Evolutionary conservation across 805 yeast genomes (phyloP).

Genomic region (Schizosaccharomyces cryophilus): DNA sequence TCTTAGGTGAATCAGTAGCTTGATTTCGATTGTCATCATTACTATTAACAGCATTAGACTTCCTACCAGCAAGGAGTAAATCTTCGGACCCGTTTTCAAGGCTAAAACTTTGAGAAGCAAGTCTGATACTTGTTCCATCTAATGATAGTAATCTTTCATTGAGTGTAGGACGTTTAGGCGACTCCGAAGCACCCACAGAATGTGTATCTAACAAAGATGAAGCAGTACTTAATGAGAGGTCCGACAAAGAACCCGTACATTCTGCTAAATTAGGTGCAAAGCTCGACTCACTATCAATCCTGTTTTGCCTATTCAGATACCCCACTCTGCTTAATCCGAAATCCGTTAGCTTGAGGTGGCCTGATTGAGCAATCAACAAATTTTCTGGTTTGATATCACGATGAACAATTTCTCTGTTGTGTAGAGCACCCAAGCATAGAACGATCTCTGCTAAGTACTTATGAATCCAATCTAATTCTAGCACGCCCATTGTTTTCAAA

Average conservation of each 20-base stretch:
- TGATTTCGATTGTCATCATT: not conserved
- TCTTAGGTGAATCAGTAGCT: constrained; percentile 4
- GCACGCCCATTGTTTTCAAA: constrained; percentile 44
- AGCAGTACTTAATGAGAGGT: constrained; percentile 13
- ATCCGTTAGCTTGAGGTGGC: constrained; percentile 82
- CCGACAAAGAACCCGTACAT: constrained; percentile 51
- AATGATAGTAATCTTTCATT: constrained; percentile 2
- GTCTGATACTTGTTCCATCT: constrained; percentile 1
- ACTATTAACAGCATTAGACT: not conserved
- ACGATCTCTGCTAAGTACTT: constrained; percentile 75
- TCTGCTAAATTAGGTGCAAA: constrained; percentile 39
- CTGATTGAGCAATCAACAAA: constrained; percentile 55
- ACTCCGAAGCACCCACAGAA: not conserved
- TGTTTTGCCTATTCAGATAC: constrained; percentile 70
- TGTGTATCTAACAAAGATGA: not conserved
- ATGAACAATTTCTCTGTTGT: constrained; percentile 69
- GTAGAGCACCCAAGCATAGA: constrained; percentile 75
- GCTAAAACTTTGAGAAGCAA: not conserved
- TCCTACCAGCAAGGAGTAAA: constrained; percentile 3
- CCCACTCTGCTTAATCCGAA: constrained; percentile 88
- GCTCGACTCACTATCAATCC: constrained; percentile 66
- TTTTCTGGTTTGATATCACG: constrained; percentile 87
- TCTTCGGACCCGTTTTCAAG: constrained; percentile 19
- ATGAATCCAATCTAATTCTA: constrained; percentile 62
- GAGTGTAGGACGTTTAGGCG: not conserved